A percentile compares a stretch with the other conserved stretches of the same genome.
These are phyloP conservation scores for Harringtonia aguacate DNA, from an alignment of 2,329 filamentous ascomycete species.

Conservation along the genomic window DNA sequence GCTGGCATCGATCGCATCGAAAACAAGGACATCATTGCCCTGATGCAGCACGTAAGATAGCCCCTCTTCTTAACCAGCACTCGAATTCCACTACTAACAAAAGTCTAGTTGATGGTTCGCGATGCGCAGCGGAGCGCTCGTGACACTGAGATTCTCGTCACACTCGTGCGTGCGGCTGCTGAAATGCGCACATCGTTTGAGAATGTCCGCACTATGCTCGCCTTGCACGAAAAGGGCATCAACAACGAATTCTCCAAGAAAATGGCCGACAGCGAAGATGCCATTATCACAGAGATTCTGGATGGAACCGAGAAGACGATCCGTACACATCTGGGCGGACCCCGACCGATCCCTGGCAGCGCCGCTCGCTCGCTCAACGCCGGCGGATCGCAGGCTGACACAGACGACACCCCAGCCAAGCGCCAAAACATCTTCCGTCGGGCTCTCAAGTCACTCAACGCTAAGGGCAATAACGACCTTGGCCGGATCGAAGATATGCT, in stretches of 20 bases:
- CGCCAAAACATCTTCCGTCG: slow-evolving; percentile 89
- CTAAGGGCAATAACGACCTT: slow-evolving; percentile 80
- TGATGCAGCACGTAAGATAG: slow-evolving; percentile 82
- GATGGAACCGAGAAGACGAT: slow-evolving; percentile 79
- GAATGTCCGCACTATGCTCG: slow-evolving; percentile 86
- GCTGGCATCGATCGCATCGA: slow-evolving; percentile 84
- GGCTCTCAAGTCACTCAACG: slow-evolving; percentile 81
- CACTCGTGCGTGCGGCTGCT: slow-evolving; percentile 82
- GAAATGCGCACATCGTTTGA: slow-evolving; percentile 97
- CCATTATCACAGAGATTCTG: slow-evolving; percentile 78
- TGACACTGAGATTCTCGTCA: slow-evolving; percentile 92
- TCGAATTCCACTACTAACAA: background rate
- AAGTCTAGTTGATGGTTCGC: slow-evolving; percentile 73
- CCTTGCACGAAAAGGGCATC: slow-evolving; percentile 79
- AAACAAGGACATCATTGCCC: slow-evolving; percentile 88
- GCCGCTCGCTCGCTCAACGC: slow-evolving; percentile 46
- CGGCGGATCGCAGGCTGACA: slow-evolving; percentile 41
- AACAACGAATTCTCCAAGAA: slow-evolving; percentile 72
- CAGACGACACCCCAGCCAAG: slow-evolving; percentile 57
- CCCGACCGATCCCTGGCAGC: slow-evolving; percentile 67
- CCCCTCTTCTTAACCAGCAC: background rate
- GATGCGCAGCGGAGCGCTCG: slow-evolving; percentile 93
- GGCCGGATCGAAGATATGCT: slow-evolving; percentile 86
- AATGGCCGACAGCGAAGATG: slow-evolving; percentile 69
- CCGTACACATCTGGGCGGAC: slow-evolving; percentile 73